phyloP scores from a whole-genome alignment of 129 eudicot genomes.

The Scalesia atractyloides region DNA sequence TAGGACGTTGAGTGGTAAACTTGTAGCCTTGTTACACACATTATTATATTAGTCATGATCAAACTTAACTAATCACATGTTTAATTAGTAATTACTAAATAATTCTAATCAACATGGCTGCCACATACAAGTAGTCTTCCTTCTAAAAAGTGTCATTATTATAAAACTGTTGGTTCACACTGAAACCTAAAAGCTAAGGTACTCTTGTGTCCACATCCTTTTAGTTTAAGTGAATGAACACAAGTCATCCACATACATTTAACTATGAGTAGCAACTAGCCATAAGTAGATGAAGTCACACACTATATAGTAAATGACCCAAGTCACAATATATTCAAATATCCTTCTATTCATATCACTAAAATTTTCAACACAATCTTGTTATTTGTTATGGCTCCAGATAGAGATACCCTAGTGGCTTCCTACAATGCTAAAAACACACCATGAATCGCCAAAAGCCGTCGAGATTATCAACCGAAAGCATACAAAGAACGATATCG shows the following conservation, averaged over 20 bases:
- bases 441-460: slow-evolving; percentile 44
- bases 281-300: slow-evolving; percentile 24
- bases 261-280: slow-evolving; percentile 13
- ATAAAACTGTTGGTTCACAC: slow-evolving; percentile 34
- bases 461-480: slow-evolving; percentile 56
- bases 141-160: slow-evolving; percentile 35
- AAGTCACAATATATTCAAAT: slow-evolving; percentile 4
- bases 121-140: slow-evolving; percentile 22
- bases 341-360: neutral
- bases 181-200: slow-evolving; percentile 40
- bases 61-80: neutral
- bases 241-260: slow-evolving; percentile 32
- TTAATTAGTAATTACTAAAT: neutral
- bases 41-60: neutral
- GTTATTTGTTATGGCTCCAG: slow-evolving; percentile 49
- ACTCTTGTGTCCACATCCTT: slow-evolving; percentile 45
- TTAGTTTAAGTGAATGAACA: slow-evolving; percentile 31
- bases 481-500: slow-evolving; percentile 72
- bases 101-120: slow-evolving; percentile 11
- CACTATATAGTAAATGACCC: slow-evolving; percentile 39
- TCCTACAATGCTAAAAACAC: slow-evolving; percentile 28
- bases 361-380: slow-evolving; percentile 7
- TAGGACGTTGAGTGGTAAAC: neutral
- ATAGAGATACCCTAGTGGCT: slow-evolving; percentile 36
- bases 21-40: neutral